Percentiles rank a stretch among this genome's conserved stretches.
Conservation (phyloP, 257 asterid genomes). For the Coffea eugenioides region DNA sequence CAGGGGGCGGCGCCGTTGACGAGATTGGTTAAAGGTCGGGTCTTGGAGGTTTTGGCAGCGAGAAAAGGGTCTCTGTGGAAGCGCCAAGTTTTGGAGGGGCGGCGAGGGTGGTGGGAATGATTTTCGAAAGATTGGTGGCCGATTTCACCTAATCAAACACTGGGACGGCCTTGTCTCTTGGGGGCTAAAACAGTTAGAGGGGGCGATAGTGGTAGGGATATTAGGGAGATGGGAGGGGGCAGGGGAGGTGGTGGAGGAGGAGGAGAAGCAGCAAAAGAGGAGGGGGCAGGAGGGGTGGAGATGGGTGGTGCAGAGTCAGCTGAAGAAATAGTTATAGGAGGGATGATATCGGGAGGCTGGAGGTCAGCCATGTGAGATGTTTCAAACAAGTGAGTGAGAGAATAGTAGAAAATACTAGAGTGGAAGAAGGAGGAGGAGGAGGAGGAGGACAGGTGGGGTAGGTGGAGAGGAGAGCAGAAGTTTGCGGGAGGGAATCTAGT, state of each 20-base stretch:
- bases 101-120: slow-evolving; percentile 37
- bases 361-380: too few species aligned
- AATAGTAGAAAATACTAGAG: too few species aligned
- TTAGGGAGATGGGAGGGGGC: slow-evolving; percentile 45
- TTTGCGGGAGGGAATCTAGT: too few species aligned
- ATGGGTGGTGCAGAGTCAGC: slow-evolving; percentile 14
- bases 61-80: slow-evolving; percentile 75
- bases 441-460: too few species aligned
- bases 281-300: too few species aligned
- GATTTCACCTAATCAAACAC: slow-evolving; percentile 97
- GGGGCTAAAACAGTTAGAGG: slow-evolving; percentile 41
- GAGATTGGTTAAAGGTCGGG: slow-evolving; percentile 88
- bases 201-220: slow-evolving; percentile 21
- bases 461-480: too few species aligned
- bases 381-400: too few species aligned
- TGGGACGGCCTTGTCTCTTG: slow-evolving; percentile 96
- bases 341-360: too few species aligned
- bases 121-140: slow-evolving; percentile 71
- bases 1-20: slow-evolving; percentile 49
- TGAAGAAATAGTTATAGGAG: not conserved
- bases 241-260: slow-evolving; percentile 16
- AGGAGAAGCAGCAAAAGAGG: too few species aligned
- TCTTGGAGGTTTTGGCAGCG: slow-evolving; percentile 74
- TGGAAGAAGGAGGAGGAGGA: too few species aligned
- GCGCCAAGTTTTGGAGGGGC: slow-evolving; percentile 58